Conservation (phyloP, 768 basidiomycete genomes). For the Termitomyces sp. region DNA sequence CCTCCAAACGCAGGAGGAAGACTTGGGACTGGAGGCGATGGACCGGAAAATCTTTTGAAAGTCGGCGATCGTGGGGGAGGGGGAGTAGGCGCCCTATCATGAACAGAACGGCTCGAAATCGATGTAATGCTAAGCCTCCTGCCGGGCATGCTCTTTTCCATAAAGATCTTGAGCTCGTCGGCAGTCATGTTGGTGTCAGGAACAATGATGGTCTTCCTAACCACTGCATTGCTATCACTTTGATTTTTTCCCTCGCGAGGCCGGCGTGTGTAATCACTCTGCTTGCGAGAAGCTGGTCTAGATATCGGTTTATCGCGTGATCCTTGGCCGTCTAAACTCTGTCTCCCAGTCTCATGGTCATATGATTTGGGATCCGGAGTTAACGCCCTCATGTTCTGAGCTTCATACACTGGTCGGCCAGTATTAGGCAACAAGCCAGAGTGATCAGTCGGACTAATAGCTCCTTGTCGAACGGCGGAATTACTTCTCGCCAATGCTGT, state of each 20-base stretch:
- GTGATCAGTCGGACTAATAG: conserved; percentile 23
- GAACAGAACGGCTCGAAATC: conserved; percentile 65
- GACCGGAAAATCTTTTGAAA: conserved; percentile 60
- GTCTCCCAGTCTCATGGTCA: conserved; percentile 17
- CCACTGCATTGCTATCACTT: conserved; percentile 38
- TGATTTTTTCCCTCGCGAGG: conserved; percentile 33
- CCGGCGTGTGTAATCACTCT: conserved; percentile 31
- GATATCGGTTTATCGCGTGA: conserved; percentile 24
- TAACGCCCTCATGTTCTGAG: conserved; percentile 9
- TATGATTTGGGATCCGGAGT: conserved; percentile 14
- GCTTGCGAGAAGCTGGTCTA: conserved; percentile 30
- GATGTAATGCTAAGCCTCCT: conserved; percentile 58
- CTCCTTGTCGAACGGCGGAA: conserved; percentile 27
- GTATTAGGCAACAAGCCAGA: conserved; percentile 4
- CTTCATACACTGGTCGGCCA: conserved; percentile 11
- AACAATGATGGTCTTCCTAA: conserved; percentile 76
- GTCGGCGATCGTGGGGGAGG: conserved; percentile 62
- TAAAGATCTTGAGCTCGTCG: conserved; percentile 47
- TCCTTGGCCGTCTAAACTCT: conserved; percentile 14
- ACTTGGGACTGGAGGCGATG: conserved; percentile 65
- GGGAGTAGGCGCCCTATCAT: conserved; percentile 82
- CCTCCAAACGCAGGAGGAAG: conserved; percentile 44
- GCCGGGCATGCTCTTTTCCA: conserved; percentile 51
- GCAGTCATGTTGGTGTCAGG: conserved; percentile 57
- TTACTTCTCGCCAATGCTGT: conserved; percentile 37